Evolutionary conservation across 345 rosid species (phyloP).

Genomic region (Gossypium bickii): DNA sequence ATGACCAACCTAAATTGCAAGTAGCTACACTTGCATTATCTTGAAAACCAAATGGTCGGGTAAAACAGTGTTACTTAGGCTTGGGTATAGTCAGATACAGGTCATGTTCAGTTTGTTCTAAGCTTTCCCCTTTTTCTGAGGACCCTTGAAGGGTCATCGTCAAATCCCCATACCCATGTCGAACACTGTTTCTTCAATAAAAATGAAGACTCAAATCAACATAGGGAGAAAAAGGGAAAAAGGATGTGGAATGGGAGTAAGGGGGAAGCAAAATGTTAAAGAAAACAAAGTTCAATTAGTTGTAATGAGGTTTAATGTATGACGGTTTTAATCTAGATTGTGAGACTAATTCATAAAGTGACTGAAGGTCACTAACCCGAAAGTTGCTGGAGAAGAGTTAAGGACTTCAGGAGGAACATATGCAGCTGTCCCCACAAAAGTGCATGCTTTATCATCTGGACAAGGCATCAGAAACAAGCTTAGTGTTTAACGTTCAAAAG

Average conservation of each 20-base stretch:
- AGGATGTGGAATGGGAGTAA: neutral
- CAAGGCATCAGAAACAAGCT: conserved; percentile 5
- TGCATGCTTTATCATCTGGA: conserved; percentile 91
- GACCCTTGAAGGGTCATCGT: too few relatives aligned
- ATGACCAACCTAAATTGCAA: conserved; percentile 1
- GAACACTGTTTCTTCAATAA: too few relatives aligned
- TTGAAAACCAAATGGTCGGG: neutral
- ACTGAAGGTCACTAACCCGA: conserved; percentile 54
- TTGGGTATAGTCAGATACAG: too few relatives aligned
- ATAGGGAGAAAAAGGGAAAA: too few relatives aligned
- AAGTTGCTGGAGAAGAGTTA: conserved; percentile 96
- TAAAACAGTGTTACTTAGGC: too few relatives aligned
- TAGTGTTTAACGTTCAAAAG: neutral
- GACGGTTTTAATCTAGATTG: neutral
- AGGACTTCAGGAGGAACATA: conserved; percentile 99
- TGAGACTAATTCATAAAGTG: neutral
- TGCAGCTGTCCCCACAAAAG: conserved; percentile 97
- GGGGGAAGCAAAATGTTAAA: neutral
- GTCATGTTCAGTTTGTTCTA: too few relatives aligned
- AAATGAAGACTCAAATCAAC: too few relatives aligned
- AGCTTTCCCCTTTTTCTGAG: too few relatives aligned
- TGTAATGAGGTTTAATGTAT: neutral
- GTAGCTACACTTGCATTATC: too few relatives aligned
- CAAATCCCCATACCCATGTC: too few relatives aligned
- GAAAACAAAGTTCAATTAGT: neutral